These are phyloP conservation scores for Hypoxylon fuscum DNA, from an alignment of 495 filamentous ascomycete genomes.

Conservation along the genomic window DNA sequence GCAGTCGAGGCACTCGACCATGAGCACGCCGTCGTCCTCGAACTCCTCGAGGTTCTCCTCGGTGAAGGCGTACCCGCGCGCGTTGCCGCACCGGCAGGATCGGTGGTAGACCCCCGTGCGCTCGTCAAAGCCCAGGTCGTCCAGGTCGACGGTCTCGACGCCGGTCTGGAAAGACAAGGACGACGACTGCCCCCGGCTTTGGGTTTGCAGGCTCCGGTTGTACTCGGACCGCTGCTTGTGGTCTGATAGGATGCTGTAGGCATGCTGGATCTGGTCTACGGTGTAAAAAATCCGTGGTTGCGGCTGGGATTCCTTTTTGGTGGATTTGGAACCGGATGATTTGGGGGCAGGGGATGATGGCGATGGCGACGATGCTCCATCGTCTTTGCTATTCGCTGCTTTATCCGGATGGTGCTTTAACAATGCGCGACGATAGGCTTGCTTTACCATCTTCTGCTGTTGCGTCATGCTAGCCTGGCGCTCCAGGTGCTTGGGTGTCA, in stretches of 20 bases:
- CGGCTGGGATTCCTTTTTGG: slow-evolving; percentile 24
- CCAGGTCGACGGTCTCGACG: slow-evolving; percentile 82
- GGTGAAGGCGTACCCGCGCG: slow-evolving; percentile 71
- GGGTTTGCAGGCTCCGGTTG: slow-evolving; percentile 60
- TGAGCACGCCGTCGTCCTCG: slow-evolving; percentile 70
- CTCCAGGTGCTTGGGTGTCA: slow-evolving; percentile 48
- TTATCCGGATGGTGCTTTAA: slow-evolving; percentile 88
- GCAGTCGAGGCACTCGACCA: slow-evolving; percentile 81
- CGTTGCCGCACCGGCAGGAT: slow-evolving; percentile 82
- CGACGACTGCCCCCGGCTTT: slow-evolving; percentile 1
- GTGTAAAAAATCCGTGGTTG: slow-evolving; percentile 50
- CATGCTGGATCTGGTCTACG: slow-evolving; percentile 81
- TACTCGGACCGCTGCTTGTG: slow-evolving; percentile 68
- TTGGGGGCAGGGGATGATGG: slow-evolving; percentile 8
- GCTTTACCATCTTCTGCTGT: slow-evolving; percentile 63
- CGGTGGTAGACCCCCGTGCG: slow-evolving; percentile 68
- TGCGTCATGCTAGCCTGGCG: slow-evolving; percentile 33
- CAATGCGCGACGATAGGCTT: slow-evolving; percentile 80
- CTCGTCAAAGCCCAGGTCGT: slow-evolving; percentile 72
- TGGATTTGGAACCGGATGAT: background rate
- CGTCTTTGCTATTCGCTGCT: slow-evolving; percentile 12
- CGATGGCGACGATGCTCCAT: slow-evolving; percentile 20
- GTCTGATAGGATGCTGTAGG: slow-evolving; percentile 75
- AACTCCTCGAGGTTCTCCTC: slow-evolving; percentile 77
- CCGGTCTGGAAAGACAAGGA: slow-evolving; percentile 67